These are phyloP conservation scores for Collybia sordida DNA, from an alignment of 768 basidiomycete genomes.

Conservation along the genomic window DNA sequence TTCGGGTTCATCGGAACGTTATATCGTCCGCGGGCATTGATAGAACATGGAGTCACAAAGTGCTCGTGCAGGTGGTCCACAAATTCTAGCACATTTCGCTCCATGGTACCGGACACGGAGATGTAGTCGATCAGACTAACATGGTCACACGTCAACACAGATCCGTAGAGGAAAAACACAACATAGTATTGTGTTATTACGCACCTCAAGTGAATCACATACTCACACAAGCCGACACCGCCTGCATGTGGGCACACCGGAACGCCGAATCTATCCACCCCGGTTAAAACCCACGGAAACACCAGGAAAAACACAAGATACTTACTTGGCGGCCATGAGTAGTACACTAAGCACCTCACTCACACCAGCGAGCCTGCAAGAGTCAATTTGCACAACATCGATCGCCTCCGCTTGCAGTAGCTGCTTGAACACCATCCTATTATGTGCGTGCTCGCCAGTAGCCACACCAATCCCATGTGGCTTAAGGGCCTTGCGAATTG, in stretches of 20 bases:
- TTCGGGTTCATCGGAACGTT: slow-evolving; percentile 76
- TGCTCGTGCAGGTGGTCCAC: slow-evolving; percentile 94
- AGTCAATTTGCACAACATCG: slow-evolving; percentile 95
- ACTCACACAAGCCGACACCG: slow-evolving; percentile 91
- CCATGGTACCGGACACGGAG: slow-evolving; percentile 87
- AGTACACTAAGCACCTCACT: slow-evolving; percentile 90
- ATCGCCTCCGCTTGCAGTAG: slow-evolving; percentile 88
- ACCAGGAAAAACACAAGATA: not conserved
- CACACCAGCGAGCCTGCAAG: slow-evolving; percentile 90
- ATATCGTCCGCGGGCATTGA: slow-evolving; percentile 83
- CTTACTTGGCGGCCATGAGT: slow-evolving; percentile 86
- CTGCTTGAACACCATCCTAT: slow-evolving; percentile 95
- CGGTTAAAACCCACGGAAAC: not conserved
- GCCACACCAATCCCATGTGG: slow-evolving; percentile 86
- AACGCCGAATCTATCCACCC: slow-evolving; percentile 61
- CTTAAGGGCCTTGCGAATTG: too few relatives aligned
- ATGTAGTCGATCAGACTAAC: slow-evolving; percentile 89
- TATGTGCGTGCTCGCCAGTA: slow-evolving; percentile 94
- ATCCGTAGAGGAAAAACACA: not conserved
- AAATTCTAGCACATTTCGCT: slow-evolving; percentile 90
- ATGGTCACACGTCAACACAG: not conserved
- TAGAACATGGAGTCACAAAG: slow-evolving; percentile 85
- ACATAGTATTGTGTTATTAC: slow-evolving; percentile 4
- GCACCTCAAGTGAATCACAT: slow-evolving; percentile 81
- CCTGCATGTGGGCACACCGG: slow-evolving; percentile 93